phyloP scores from a whole-genome alignment of 129 eudicot species.

The Logfia minima region DNA sequence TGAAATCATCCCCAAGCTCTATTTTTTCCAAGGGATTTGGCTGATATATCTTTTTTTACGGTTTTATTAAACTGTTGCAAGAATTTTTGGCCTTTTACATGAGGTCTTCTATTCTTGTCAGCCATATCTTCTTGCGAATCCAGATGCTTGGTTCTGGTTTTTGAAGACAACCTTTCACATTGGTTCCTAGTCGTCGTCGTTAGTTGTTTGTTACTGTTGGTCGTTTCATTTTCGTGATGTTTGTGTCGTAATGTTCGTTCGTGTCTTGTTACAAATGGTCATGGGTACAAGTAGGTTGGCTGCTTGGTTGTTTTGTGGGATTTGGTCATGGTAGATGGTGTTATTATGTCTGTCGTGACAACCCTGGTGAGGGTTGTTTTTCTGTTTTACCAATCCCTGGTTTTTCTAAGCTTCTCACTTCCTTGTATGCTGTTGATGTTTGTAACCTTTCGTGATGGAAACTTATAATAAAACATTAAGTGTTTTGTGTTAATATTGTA shows the following conservation, averaged over 20 bases:
- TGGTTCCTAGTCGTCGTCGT: conserved; percentile 28
- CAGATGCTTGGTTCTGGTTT: conserved; percentile 43
- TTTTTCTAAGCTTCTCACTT: conserved; percentile 53
- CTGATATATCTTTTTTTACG: conserved; percentile 54
- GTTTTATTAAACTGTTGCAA: conserved; percentile 55
- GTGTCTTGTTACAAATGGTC: conserved; percentile 22
- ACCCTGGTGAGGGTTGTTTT: conserved; percentile 50
- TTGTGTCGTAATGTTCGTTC: conserved; percentile 21
- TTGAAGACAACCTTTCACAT: conserved; percentile 28
- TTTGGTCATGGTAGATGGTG: conserved; percentile 59
- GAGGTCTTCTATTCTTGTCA: conserved; percentile 41
- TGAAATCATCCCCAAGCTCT: conserved; percentile 27
- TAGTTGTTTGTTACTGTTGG: conserved; percentile 24
- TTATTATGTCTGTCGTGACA: no score
- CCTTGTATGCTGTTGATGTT: conserved; percentile 35
- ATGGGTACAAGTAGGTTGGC: conserved; percentile 31
- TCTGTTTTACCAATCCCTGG: conserved; percentile 47
- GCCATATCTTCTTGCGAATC: conserved; percentile 49
- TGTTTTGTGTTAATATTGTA: conserved; percentile 15
- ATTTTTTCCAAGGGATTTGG: conserved; percentile 59
- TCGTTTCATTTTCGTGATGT: conserved; percentile 26
- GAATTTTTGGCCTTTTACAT: conserved; percentile 43
- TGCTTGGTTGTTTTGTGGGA: conserved; percentile 50
- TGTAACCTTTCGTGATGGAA: conserved; percentile 39
- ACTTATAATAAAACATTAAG: conserved; percentile 15